Evolutionary conservation across 306 rosid species (phyloP).

Genomic region (Vicia faba): DNA sequence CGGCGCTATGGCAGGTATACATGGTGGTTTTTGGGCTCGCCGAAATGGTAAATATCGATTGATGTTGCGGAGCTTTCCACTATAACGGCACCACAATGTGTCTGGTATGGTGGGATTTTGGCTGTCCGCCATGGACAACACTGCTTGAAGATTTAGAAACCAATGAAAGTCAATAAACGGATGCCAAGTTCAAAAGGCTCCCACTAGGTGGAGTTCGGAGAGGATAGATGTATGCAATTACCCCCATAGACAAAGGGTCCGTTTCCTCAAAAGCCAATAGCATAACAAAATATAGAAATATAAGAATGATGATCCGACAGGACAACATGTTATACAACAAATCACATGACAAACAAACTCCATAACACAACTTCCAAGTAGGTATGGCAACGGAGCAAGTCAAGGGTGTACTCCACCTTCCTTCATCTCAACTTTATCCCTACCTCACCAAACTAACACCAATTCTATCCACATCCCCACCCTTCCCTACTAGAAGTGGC

Average conservation of each 20-base stretch:
- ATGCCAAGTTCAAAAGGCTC: not conserved
- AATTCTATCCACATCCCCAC: not conserved
- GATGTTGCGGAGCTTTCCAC: too few species aligned
- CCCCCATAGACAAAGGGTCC: not conserved
- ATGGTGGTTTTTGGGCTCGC: too few species aligned
- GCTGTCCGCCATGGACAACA: too few species aligned
- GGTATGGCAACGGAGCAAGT: not conserved
- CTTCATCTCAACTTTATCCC: not conserved
- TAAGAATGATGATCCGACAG: not conserved
- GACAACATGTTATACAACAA: not conserved
- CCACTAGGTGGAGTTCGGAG: not conserved
- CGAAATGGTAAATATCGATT: too few species aligned
- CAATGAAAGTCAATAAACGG: not conserved
- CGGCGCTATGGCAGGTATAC: too few species aligned
- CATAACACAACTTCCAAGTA: not conserved
- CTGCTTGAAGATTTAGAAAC: not conserved
- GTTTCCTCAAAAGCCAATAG: not conserved
- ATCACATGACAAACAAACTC: slow-evolving; percentile 1
- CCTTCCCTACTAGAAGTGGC: not conserved
- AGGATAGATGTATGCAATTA: not conserved
- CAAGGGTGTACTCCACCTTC: not conserved
- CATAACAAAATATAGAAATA: not conserved
- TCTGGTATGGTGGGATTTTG: too few species aligned
- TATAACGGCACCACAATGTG: too few species aligned
- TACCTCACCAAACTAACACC: not conserved